These are phyloP conservation scores for Syncephalastrum racemosum DNA, from an alignment of 371 early-diverging fungal genomes.

Conservation along the genomic window DNA sequence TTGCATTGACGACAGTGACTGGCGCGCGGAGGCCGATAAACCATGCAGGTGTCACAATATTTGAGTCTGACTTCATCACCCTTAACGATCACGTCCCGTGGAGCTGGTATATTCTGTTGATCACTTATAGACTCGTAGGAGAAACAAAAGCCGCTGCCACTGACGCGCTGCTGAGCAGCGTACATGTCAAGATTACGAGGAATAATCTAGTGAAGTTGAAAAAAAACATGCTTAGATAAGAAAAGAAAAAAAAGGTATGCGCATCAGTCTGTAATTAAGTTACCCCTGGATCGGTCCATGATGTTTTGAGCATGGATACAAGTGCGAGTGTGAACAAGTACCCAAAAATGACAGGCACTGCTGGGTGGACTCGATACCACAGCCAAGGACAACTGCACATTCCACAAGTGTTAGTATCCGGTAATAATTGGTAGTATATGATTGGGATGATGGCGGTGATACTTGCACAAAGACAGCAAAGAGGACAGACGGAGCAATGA, in stretches of 20 bases:
- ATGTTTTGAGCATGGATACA: conserved; percentile 78
- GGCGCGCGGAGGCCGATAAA: conserved; percentile 87
- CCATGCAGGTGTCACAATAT: conserved; percentile 86
- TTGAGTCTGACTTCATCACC: conserved; percentile 66
- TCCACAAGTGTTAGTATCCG: not conserved
- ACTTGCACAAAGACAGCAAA: conserved; percentile 73
- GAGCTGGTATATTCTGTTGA: conserved; percentile 30
- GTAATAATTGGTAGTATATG: too few relatives aligned
- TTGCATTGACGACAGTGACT: conserved; percentile 90
- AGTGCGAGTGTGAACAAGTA: conserved; percentile 71
- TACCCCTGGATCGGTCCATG: conserved; percentile 91
- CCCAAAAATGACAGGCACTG: conserved; percentile 68
- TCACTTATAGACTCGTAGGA: conserved; percentile 20
- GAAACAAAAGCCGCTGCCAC: conserved; percentile 36
- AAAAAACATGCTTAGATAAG: not conserved
- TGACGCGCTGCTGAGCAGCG: conserved; percentile 23
- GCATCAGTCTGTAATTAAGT: conserved; percentile 4
- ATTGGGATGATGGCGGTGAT: too few relatives aligned
- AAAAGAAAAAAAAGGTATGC: not conserved
- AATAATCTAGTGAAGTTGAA: conserved; percentile 48
- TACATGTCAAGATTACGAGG: conserved; percentile 71
- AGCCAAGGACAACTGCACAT: conserved; percentile 62
- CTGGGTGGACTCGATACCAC: conserved; percentile 62
- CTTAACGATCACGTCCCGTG: conserved; percentile 66
- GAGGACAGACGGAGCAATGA: conserved; percentile 63